Conservation (phyloP, 148 eudicot species). For the Cornus florida region DNA sequence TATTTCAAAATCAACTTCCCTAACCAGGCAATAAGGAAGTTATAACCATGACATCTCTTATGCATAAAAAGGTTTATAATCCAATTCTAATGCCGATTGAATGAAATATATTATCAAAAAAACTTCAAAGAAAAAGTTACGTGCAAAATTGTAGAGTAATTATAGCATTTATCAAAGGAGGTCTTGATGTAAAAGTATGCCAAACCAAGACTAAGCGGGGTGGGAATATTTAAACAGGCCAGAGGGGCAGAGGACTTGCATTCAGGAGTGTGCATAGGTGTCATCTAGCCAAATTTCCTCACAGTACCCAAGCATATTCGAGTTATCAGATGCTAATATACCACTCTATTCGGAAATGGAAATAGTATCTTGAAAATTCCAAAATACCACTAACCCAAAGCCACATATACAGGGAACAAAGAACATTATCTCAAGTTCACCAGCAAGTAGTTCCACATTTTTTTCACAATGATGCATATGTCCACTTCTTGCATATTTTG, state of each 20-base stretch:
- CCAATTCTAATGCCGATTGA: neutral
- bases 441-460: neutral
- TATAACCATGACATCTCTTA: neutral
- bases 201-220: too few relatives aligned
- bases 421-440: neutral
- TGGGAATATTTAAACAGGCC: too few relatives aligned
- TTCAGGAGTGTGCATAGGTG: too few relatives aligned
- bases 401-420: neutral
- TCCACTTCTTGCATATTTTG: neutral
- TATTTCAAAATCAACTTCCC: slow-evolving; percentile 89
- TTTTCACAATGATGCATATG: neutral
- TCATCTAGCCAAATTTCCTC: too few relatives aligned
- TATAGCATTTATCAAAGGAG: too few relatives aligned
- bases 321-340: neutral
- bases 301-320: too few relatives aligned
- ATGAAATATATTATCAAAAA: neutral
- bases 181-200: too few relatives aligned
- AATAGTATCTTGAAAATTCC: neutral
- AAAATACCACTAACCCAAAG: neutral
- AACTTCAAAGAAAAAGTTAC: too few relatives aligned
- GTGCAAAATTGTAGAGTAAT: too few relatives aligned
- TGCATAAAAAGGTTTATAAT: neutral
- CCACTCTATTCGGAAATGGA: neutral
- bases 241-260: too few relatives aligned
- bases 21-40: slow-evolving; percentile 19